These are phyloP conservation scores for Mortierella sp. DNA, from an alignment of 371 early-diverging fungal species.

Conservation along the genomic window DNA sequence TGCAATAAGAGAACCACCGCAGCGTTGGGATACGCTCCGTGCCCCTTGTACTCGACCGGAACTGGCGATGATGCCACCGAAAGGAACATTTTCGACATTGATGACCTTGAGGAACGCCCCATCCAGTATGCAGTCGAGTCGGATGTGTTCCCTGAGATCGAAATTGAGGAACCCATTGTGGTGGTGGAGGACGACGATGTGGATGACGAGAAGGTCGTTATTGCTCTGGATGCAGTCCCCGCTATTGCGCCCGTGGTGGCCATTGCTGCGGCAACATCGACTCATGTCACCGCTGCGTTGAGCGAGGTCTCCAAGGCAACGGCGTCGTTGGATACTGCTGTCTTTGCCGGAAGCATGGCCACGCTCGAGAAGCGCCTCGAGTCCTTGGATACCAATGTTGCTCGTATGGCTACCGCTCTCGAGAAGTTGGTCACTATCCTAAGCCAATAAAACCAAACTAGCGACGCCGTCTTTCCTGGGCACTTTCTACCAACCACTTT, in stretches of 20 bases:
- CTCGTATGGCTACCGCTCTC: constrained; percentile 55
- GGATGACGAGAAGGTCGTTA: constrained; percentile 38
- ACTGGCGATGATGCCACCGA: not conserved
- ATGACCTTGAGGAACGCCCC: constrained; percentile 26
- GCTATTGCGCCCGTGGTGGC: constrained; percentile 3
- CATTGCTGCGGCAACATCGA: not conserved
- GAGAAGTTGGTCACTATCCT: constrained; percentile 54
- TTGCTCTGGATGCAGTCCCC: not conserved
- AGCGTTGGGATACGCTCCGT: constrained; percentile 41
- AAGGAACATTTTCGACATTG: not conserved
- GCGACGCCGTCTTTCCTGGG: not conserved
- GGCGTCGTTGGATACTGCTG: constrained; percentile 38
- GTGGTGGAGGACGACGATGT: constrained; percentile 41
- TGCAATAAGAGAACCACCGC: constrained; percentile 24
- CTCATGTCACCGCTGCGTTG: constrained; percentile 30
- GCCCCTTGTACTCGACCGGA: constrained; percentile 27
- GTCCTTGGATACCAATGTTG: constrained; percentile 54
- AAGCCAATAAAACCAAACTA: not conserved
- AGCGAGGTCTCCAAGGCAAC: constrained; percentile 49
- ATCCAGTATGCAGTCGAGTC: constrained; percentile 49
- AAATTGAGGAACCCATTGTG: constrained; percentile 12
- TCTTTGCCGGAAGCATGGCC: constrained; percentile 44
- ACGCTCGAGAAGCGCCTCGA: constrained; percentile 50
- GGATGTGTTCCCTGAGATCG: constrained; percentile 40
- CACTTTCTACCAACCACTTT: too few species aligned